phyloP scores from a whole-genome alignment of 352 stramenopile species.

The Phytophthora brassicae region DNA sequence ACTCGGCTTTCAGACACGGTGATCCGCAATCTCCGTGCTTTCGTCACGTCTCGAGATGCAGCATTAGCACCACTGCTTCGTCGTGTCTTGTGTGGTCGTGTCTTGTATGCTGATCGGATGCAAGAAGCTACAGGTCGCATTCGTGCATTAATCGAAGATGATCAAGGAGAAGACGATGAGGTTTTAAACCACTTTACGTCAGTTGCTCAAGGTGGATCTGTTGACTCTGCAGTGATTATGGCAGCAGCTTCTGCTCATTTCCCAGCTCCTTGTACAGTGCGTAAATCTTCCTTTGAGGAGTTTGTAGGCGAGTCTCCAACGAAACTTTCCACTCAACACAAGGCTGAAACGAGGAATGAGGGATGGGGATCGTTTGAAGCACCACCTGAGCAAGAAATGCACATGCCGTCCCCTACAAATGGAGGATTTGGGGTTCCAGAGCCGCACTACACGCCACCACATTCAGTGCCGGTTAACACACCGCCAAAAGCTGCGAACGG shows the following conservation, averaged over 20 bases:
- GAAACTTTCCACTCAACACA: constrained; percentile 12
- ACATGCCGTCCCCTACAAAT: constrained; percentile 19
- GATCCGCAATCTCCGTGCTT: constrained; percentile 58
- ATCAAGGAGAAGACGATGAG: constrained; percentile 33
- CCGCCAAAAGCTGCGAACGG: constrained; percentile 11
- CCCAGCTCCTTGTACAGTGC: constrained; percentile 29
- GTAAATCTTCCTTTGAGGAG: constrained; percentile 61
- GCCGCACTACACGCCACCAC: constrained; percentile 23
- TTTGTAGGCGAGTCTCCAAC: constrained; percentile 54
- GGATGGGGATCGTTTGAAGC: constrained; percentile 17
- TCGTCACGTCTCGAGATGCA: constrained; percentile 58
- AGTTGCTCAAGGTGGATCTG: constrained; percentile 30
- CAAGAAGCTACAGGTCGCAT: constrained; percentile 56
- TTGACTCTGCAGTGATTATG: constrained; percentile 19
- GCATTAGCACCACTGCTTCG: constrained; percentile 66
- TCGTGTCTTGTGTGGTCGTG: constrained; percentile 65
- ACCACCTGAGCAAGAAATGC: constrained; percentile 23
- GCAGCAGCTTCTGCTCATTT: constrained; percentile 7
- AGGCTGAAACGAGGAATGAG: constrained; percentile 13
- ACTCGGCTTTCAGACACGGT: constrained; percentile 64
- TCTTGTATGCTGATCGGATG: constrained; percentile 58
- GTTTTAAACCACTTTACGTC: constrained; percentile 50
- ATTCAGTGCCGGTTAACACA: constrained; percentile 21
- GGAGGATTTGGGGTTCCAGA: constrained; percentile 17
- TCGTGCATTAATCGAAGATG: constrained; percentile 48